Evolutionary conservation across 352 stramenopile species (phyloP).

Genomic region (Phytophthora palmivora): DNA sequence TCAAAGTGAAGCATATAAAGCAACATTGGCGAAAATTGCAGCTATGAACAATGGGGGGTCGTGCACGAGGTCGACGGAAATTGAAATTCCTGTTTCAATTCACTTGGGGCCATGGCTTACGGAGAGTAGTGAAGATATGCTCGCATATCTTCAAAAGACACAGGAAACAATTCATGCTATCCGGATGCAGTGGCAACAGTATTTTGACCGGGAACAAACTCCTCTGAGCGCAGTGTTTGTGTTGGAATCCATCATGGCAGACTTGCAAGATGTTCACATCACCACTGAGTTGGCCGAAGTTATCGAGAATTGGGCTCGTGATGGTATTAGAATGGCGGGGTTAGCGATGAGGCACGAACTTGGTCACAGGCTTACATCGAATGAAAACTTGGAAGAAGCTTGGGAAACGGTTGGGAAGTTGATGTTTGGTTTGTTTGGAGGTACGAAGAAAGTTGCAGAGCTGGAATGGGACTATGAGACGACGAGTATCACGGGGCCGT

Average conservation of each 20-base stretch:
- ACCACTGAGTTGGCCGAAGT: conserved; percentile 23
- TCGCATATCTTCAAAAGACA: conserved; percentile 23
- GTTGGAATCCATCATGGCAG: conserved; percentile 26
- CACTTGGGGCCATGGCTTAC: conserved; percentile 33
- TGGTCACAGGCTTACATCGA: conserved; percentile 2
- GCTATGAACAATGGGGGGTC: conserved; percentile 7
- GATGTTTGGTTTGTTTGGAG: conserved; percentile 29
- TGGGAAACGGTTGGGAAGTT: conserved; percentile 18
- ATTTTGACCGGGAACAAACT: background rate
- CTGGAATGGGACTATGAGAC: conserved; percentile 16
- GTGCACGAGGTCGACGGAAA: conserved; percentile 29
- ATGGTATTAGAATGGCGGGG: conserved; percentile 28
- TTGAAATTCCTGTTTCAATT: conserved; percentile 35
- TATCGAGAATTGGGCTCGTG: conserved; percentile 19
- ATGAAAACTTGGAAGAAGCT: conserved; percentile 20
- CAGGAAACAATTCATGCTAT: conserved; percentile 21
- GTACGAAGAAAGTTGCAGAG: conserved; percentile 4
- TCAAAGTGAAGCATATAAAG: conserved; percentile 23
- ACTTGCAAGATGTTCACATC: conserved; percentile 23
- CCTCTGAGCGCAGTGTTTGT: conserved; percentile 31
- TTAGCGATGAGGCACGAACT: conserved; percentile 30
- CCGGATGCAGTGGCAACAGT: conserved; percentile 21
- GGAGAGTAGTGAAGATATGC: conserved; percentile 13
- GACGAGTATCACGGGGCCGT: conserved; percentile 30
- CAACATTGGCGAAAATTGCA: conserved; percentile 27